Evolutionary conservation across 1,284 basidiomycete genomes (phyloP).

Genomic region (Filobasidium uniguttulatum): DNA sequence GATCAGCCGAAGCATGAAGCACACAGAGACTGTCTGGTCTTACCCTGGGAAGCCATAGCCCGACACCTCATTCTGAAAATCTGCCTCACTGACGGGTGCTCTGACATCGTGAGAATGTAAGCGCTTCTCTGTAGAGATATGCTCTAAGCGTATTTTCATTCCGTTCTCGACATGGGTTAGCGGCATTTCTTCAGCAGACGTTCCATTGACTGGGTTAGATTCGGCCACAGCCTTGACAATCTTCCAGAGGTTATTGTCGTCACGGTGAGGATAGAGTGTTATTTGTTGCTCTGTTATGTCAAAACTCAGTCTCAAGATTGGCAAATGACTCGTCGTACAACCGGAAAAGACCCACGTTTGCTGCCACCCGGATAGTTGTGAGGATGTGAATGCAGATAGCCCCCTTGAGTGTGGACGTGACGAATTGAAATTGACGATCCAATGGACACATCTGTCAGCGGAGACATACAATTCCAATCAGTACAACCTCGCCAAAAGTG

Average conservation of each 20-base stretch:
- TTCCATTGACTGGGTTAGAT: constrained; percentile 41
- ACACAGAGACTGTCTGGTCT: constrained; percentile 3
- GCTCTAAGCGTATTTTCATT: constrained; percentile 67
- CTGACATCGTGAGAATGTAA: constrained; percentile 90
- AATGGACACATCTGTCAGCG: constrained; percentile 56
- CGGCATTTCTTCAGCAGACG: constrained; percentile 46
- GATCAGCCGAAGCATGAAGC: neutral
- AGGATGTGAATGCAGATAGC: constrained; percentile 89
- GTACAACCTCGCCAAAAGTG: neutral
- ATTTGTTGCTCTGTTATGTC: constrained; percentile 76
- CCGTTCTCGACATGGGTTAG: constrained; percentile 54
- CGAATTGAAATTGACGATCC: constrained; percentile 74
- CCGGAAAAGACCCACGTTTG: constrained; percentile 46
- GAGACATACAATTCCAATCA: constrained; percentile 4
- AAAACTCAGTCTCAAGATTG: too few relatives aligned
- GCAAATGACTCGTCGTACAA: neutral
- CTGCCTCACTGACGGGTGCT: constrained; percentile 91
- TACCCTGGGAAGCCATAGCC: constrained; percentile 80
- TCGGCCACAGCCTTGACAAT: constrained; percentile 54
- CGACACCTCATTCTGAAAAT: constrained; percentile 98
- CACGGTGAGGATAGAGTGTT: constrained; percentile 90
- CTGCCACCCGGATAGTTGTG: constrained; percentile 79
- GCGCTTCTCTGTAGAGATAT: constrained; percentile 66
- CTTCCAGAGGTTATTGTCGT: constrained; percentile 81
- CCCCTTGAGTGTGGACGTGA: constrained; percentile 92